Evolutionary conservation across 2,329 filamentous ascomycete genomes (phyloP), one percentile per base, ranked within the genome.

Genomic region (Stachybotrys echinatus): DNA sequence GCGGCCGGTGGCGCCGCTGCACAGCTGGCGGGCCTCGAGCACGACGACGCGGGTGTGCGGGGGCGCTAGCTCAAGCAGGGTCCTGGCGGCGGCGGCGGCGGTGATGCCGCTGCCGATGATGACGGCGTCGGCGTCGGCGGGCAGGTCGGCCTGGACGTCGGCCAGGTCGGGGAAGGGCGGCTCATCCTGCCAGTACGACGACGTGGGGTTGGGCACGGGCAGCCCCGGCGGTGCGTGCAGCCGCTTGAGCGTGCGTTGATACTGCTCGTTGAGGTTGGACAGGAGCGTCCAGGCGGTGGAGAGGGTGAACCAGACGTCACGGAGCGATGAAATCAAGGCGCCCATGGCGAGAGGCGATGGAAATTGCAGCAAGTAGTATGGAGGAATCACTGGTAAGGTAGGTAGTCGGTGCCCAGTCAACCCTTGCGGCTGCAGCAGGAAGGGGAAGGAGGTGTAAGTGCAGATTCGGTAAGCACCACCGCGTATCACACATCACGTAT

Each of bases 71-170:
- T 65, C 63, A 1, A 65, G 55, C 3, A 65, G 50, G 1, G 61
- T 57, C 49, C 56, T 65, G 2, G 57, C 59, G 2, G 62, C 54
- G 1, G 63, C 56, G 5, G 68, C 70, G 10, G 70, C 76, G 2
- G 77, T 74, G 51, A 82, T 80, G 2, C 79, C 80, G 34, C 76
- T 80, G 20, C 79, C 77, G 53, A 81, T 73, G 39, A 81, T 70
- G 18, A 76, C 71, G 2, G 79, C 61, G 50, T 81, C 78, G 6
- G 70, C 71, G 6, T 64, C 58, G 2, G 56, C 42, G 0, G 74
- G 72, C 7, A 77, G 57, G 17, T 10, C 38, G 2, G 53, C 51
- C 27, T 62, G 62, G 3, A 62, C 57, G 45, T 69, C 54, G 45
- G 68, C 65, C 12, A 77, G 64, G 19, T 69, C 62, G 4, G 72